Conservation (phyloP, 2,329 filamentous ascomycete species). For the Fusarium anthophilum region DNA sequence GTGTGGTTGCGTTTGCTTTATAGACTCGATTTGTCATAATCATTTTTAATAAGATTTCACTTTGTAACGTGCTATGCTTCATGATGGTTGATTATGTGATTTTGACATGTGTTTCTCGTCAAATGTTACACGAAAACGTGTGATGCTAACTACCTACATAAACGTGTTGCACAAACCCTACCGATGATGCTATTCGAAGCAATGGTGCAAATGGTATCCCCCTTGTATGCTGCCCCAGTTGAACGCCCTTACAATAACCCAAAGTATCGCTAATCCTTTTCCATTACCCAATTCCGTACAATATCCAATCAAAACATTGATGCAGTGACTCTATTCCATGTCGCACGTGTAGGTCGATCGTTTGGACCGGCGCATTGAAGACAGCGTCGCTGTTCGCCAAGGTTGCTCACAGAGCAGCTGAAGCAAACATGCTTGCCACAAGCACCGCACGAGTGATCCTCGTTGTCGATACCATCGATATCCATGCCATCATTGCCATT, state of each 20-base stretch:
- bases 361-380: conserved; percentile 59
- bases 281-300: not conserved
- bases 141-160: not conserved
- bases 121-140: not conserved
- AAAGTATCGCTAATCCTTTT: not conserved
- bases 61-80: not conserved
- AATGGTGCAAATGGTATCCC: conserved; percentile 26
- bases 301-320: conserved; percentile 31
- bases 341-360: conserved; percentile 23
- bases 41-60: conserved; percentile 10
- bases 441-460: conserved; percentile 53
- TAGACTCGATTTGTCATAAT: conserved; percentile 25
- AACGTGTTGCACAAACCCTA: not conserved
- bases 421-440: conserved; percentile 68
- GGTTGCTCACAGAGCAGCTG: conserved; percentile 66
- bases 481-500: conserved; percentile 49
- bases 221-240: conserved; percentile 2
- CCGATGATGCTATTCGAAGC: not conserved
- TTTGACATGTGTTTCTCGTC: not conserved
- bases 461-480: conserved; percentile 45
- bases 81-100: not conserved
- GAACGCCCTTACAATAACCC: not conserved
- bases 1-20: conserved; percentile 22
- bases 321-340: conserved; percentile 32
- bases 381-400: conserved; percentile 64